Conservation (phyloP, 2,329 filamentous ascomycete genomes). For the Phyllosticta ampelicida region DNA sequence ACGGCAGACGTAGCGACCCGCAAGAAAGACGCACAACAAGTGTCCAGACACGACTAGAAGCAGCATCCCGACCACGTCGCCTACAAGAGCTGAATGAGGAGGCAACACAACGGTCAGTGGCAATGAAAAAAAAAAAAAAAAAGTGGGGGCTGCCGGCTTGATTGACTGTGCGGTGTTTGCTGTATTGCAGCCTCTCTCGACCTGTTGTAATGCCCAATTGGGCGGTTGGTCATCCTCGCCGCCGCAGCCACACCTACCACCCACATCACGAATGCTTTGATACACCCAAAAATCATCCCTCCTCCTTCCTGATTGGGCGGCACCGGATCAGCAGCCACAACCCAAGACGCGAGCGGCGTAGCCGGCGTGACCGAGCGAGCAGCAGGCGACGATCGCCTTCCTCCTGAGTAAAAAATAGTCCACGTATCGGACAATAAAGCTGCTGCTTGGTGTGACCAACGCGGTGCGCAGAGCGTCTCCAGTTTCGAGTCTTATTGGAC, state of each 20-base stretch:
- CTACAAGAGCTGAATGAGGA: neutral
- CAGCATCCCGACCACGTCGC: neutral
- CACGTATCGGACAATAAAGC: neutral
- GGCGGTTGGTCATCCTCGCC: neutral
- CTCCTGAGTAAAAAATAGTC: neutral
- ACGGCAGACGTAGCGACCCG: neutral
- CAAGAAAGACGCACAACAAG: neutral
- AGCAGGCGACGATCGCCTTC: neutral
- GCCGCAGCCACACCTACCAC: too few species aligned
- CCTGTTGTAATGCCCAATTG: neutral
- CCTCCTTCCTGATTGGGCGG: neutral
- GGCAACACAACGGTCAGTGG: neutral
- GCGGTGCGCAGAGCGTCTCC: neutral
- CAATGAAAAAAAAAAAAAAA: neutral
- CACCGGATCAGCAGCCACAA: neutral
- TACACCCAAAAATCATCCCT: neutral
- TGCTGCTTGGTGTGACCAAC: neutral
- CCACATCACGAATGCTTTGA: neutral
- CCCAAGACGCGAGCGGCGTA: neutral
- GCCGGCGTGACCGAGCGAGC: neutral
- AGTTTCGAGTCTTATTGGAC: neutral
- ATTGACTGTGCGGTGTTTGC: neutral
- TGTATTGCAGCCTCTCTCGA: neutral
- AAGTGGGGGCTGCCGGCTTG: neutral
- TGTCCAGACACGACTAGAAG: neutral